Percentiles rank a stretch among this genome's conserved stretches.
These are phyloP conservation scores for Mycena olivaceomarginata DNA, from an alignment of 768 basidiomycete species.

Conservation along the genomic window DNA sequence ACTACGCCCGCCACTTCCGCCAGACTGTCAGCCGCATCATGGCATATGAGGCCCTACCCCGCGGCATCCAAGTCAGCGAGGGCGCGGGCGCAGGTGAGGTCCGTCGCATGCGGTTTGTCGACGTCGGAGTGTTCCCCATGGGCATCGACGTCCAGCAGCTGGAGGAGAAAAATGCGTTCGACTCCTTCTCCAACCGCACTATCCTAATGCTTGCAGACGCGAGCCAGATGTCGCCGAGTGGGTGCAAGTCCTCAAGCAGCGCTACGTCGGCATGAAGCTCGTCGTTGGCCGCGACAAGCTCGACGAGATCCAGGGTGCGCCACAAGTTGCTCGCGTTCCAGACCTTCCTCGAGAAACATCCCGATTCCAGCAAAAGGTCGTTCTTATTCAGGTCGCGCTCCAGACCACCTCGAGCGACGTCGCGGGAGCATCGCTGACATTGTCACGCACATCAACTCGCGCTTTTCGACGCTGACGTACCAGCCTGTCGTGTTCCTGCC, in stretches of 20 bases:
- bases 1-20: slow-evolving; percentile 89
- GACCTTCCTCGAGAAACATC: slow-evolving; percentile 84
- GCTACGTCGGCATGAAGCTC: slow-evolving; percentile 91
- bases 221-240: slow-evolving; percentile 90
- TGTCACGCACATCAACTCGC: slow-evolving; percentile 88
- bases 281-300: slow-evolving; percentile 93
- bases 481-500: slow-evolving; percentile 93
- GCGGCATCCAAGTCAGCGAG: slow-evolving; percentile 82
- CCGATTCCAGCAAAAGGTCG: slow-evolving; percentile 90
- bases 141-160: slow-evolving; percentile 88
- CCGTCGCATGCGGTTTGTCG: slow-evolving; percentile 78
- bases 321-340: slow-evolving; percentile 93
- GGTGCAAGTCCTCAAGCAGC: slow-evolving; percentile 86
- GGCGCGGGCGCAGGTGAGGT: slow-evolving; percentile 52
- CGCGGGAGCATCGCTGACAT: slow-evolving; percentile 83
- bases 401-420: slow-evolving; percentile 89
- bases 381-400: slow-evolving; percentile 92
- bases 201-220: slow-evolving; percentile 61
- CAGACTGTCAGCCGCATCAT: slow-evolving; percentile 90
- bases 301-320: slow-evolving; percentile 90
- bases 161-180: slow-evolving; percentile 74
- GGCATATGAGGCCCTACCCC: slow-evolving; percentile 87
- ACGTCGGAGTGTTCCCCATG: slow-evolving; percentile 94
- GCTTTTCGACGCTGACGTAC: slow-evolving; percentile 90
- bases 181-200: neutral